A percentile compares a stretch with the other conserved stretches of the same genome.
These are phyloP conservation scores for Blepharisma japonicum DNA, from an alignment of 73 alveolate species.

Conservation along the genomic window DNA sequence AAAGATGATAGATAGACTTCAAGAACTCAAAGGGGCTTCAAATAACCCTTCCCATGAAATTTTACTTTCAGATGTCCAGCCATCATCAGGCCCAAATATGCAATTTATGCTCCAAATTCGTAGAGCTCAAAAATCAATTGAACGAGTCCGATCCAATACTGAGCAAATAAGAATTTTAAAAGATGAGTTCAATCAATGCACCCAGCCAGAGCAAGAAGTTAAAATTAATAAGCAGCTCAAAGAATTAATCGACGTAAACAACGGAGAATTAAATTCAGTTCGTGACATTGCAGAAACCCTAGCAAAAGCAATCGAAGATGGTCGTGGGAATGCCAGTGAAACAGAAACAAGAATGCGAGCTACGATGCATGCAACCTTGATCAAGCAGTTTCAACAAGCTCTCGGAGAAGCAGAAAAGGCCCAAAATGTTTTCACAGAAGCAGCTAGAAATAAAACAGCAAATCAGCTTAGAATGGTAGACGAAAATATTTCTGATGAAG, in stretches of 20 bases:
- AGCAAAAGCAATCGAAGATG: background rate
- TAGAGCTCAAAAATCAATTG: constrained; percentile 1
- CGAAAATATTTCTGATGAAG: constrained; percentile 29
- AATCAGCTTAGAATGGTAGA: constrained; percentile 23
- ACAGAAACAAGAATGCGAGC: background rate
- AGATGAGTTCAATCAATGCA: background rate
- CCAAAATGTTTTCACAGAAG: background rate
- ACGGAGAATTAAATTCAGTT: background rate
- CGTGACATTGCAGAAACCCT: constrained; percentile 6
- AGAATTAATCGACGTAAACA: background rate
- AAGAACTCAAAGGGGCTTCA: constrained; percentile 1
- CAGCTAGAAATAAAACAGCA: constrained; percentile 8
- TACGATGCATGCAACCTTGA: constrained; percentile 22
- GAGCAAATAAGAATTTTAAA: background rate
- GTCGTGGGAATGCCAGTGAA: background rate
- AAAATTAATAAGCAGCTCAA: constrained; percentile 1
- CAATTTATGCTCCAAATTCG: background rate
- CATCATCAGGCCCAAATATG: background rate
- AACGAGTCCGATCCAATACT: constrained; percentile 9
- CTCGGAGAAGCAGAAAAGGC: constrained; percentile 27
- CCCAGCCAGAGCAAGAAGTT: constrained; percentile 9
- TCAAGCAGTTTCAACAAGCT: constrained; percentile 23
- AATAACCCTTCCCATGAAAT: background rate
- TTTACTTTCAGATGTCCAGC: background rate
- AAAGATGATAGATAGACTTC: constrained; percentile 28